These are phyloP conservation scores for Brassica napus DNA, from an alignment of 345 rosid species.

Conservation along the genomic window Da-Ae NC_063440.1:22769001-22769500, in stretches of 20 bases:
- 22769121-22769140: constrained; percentile 32
- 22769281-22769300: constrained; percentile 16
- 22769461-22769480: not conserved
- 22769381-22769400: constrained; percentile 10
- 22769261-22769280: constrained; percentile 29
- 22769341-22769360: constrained; percentile 31
- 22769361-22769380: not conserved
- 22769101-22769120: constrained; percentile 26
- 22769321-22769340: constrained; percentile 22
- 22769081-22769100: constrained; percentile 16
- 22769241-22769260: not conserved
- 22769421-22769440: constrained; percentile 47
- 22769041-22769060: constrained; percentile 23
- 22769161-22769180: constrained; percentile 38
- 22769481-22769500: constrained; percentile 27
- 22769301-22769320: constrained; percentile 33
- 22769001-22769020: not conserved
- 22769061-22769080: not conserved
- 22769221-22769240: not conserved
- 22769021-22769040: constrained; percentile 26
- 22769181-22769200: constrained; percentile 1
- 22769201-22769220: not conserved
- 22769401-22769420: constrained; percentile 34
- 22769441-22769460: constrained; percentile 34
- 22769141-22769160: constrained; percentile 30